Evolutionary conservation across 805 yeast genomes (phyloP).

Genomic region (Debaryomyces prosopidis): DNA sequence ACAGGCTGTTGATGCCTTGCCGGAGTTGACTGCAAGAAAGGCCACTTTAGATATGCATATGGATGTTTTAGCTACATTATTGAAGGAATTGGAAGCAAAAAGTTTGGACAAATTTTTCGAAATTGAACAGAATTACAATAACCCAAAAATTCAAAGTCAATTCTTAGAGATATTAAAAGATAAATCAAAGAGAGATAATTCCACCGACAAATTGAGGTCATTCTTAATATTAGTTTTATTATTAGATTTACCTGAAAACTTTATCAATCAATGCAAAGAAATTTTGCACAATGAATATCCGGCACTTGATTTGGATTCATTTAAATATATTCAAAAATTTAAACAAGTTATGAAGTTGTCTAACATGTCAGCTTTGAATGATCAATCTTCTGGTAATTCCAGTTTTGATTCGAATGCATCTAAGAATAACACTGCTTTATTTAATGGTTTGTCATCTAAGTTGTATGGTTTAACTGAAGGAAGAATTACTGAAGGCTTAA

Average conservation of each 20-base stretch:
- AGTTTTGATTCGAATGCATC: constrained; percentile 22
- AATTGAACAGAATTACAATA: constrained; percentile 80
- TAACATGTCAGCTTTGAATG: constrained; percentile 17
- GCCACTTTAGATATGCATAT: constrained; percentile 92
- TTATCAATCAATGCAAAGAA: constrained; percentile 57
- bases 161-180: constrained; percentile 60
- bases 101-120: constrained; percentile 90
- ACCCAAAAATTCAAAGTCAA: constrained; percentile 56
- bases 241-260: constrained; percentile 38
- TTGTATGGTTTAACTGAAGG: constrained; percentile 84
- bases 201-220: constrained; percentile 82
- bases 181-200: constrained; percentile 56
- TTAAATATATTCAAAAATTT: constrained; percentile 73
- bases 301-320: constrained; percentile 56
- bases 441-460: constrained; percentile 73
- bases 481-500: constrained; percentile 83
- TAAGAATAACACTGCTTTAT: constrained; percentile 51
- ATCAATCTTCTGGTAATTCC: constrained; percentile 7
- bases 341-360: constrained; percentile 53
- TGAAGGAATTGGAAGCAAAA: constrained; percentile 82
- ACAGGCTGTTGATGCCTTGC: constrained; percentile 88
- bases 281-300: constrained; percentile 55
- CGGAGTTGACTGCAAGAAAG: constrained; percentile 88
- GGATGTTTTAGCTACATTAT: constrained; percentile 84
- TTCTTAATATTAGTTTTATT: constrained; percentile 73